These are phyloP conservation scores for Chiua sp. DNA, from an alignment of 1,284 basidiomycete genomes.

Conservation along the genomic window DNA sequence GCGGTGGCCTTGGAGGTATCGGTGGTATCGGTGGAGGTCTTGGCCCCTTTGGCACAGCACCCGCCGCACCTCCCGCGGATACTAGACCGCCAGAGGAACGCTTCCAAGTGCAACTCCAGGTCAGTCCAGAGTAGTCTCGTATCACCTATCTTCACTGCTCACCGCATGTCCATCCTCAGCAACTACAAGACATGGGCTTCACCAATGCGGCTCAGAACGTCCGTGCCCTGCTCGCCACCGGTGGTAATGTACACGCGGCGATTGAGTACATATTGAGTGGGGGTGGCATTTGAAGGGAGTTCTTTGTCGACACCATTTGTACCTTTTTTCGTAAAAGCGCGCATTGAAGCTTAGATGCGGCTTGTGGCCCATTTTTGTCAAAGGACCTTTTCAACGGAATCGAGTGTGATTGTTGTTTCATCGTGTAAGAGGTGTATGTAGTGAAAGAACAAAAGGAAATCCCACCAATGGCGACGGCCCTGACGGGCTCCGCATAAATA, in stretches of 20 bases:
- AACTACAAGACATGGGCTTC: constrained; percentile 90
- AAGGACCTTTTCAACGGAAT: no score
- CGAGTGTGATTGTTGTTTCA: no score
- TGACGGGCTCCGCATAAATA: no score
- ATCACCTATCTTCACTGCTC: not conserved
- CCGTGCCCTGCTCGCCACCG: constrained; percentile 86
- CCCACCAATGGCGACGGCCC: no score
- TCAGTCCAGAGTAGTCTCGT: constrained; percentile 33
- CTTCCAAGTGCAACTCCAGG: constrained; percentile 86
- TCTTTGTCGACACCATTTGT: no score
- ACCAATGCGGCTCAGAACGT: constrained; percentile 87
- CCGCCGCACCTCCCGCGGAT: constrained; percentile 57
- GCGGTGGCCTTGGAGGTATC: constrained; percentile 22
- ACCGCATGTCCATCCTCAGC: constrained; percentile 46
- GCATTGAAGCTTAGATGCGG: no score
- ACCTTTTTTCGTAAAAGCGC: no score
- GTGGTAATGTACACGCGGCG: constrained; percentile 87
- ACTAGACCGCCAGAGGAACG: constrained; percentile 84
- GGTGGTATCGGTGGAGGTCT: constrained; percentile 40
- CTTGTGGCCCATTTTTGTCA: no score
- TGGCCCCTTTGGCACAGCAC: constrained; percentile 27
- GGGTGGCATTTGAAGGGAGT: constrained; percentile 58
- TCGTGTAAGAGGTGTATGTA: no score
- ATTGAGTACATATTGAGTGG: constrained; percentile 91
- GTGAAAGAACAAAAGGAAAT: no score